Percentiles rank a stretch among this genome's conserved stretches.
These are phyloP conservation scores for Dipodascopsis uninucleata DNA, from an alignment of 805 yeast genomes.

Conservation along the genomic window DNA sequence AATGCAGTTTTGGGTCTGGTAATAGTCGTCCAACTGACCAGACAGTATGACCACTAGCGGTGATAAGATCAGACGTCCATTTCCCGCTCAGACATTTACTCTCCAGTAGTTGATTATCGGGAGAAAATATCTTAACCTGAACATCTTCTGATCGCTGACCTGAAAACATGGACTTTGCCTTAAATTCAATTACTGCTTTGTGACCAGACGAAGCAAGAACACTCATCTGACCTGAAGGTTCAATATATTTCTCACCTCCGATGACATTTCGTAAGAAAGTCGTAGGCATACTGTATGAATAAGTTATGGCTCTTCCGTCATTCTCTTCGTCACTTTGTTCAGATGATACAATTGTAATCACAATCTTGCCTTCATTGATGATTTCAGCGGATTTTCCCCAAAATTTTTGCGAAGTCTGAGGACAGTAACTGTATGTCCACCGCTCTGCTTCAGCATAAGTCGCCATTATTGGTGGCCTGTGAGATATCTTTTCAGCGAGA, in stretches of 20 bases:
- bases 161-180: constrained; percentile 79
- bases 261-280: constrained; percentile 78
- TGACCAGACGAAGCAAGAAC: constrained; percentile 63
- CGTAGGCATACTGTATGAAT: constrained; percentile 78
- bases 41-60: constrained; percentile 33
- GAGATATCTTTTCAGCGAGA: constrained; percentile 80
- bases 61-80: constrained; percentile 70
- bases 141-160: constrained; percentile 68
- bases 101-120: constrained; percentile 32
- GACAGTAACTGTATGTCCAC: constrained; percentile 56
- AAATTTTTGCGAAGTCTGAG: constrained; percentile 76
- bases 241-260: constrained; percentile 93
- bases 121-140: constrained; percentile 41
- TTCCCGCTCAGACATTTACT: constrained; percentile 52
- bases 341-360: constrained; percentile 51
- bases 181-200: constrained; percentile 68
- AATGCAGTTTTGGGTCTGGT: constrained; percentile 55
- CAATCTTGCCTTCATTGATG: constrained; percentile 65
- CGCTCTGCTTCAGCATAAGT: constrained; percentile 63
- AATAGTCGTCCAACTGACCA: constrained; percentile 75
- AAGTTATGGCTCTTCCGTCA: constrained; percentile 33
- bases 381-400: constrained; percentile 95
- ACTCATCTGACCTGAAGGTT: constrained; percentile 69
- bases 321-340: too few species aligned
- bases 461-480: constrained; percentile 84